Base-by-base conservation (phyloP, 257 asterid species). In the Nicotiana tomentosiformis region DNA sequence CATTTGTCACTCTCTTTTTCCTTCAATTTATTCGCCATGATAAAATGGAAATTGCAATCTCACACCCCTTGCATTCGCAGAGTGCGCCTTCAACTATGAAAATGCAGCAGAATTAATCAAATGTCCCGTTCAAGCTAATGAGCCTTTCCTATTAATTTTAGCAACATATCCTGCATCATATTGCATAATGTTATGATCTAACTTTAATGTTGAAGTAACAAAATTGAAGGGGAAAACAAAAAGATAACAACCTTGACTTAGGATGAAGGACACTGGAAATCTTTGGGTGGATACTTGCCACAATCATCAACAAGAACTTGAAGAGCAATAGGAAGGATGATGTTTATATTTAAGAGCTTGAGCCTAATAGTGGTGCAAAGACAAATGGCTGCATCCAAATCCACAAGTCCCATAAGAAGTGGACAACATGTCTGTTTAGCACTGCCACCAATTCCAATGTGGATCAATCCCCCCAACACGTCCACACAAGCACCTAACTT, bases 281-380 rank as follows among this genome's bases (percentile, higher is more conserved):
- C 96, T 30, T 89, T 62, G 3, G 97, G 94, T 7, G 96, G 92
- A 35, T 83, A 33, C 82, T 93, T 93, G 29, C 96, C 97, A 81
- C 96, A 93, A 61, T 87, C 92, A 72, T 87, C 92, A 1, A 87
- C 81, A 61, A 93, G 94, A 39, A 91, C 86, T 82, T 89, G 83
- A 12, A 93, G 90, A n/a, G 93, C 97, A 83, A 93, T 86, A 4
- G 96, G 95, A 3, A 93, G 43, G n/a, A 91, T 43, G 16, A 91
- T 86, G 69, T 87, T 88, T 69, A 93, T 43, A 26, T 91, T 91
- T 43, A 93, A 89, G 83, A 93, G 90, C 86, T 91, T 89, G 58
- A 89, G 91, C 72, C 86, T 91, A 26, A 93, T 88, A 81, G 94
- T 84, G 53, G 97, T 91, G 89, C 97, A 93, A 4, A 93, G 94